Conservation (phyloP, 768 basidiomycete genomes). For the Serendipita sp. region DNA sequence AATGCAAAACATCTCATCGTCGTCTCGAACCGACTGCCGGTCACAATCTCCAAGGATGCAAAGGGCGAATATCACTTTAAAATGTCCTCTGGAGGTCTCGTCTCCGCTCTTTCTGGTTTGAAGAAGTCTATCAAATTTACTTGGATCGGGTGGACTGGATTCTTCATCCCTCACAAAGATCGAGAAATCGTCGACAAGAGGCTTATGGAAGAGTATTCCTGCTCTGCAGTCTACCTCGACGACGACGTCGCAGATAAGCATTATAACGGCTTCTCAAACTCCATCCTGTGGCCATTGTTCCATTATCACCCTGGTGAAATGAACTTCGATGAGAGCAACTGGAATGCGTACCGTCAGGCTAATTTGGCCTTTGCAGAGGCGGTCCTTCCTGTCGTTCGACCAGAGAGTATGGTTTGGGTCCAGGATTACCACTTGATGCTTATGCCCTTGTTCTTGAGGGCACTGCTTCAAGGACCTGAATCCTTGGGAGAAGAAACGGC, state of each 20-base stretch:
- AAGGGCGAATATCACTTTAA: conserved; percentile 92
- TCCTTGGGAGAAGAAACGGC: conserved; percentile 39
- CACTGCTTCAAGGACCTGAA: conserved; percentile 59
- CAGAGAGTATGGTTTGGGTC: conserved; percentile 96
- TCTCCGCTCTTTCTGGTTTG: conserved; percentile 91
- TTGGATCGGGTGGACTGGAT: conserved; percentile 94
- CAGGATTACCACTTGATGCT: conserved; percentile 98
- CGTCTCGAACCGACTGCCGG: conserved; percentile 86
- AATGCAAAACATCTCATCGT: conserved; percentile 69
- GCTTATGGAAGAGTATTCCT: conserved; percentile 87
- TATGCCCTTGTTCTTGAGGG: conserved; percentile 85
- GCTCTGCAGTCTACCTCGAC: conserved; percentile 94
- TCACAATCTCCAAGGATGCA: conserved; percentile 90
- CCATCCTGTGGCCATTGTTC: conserved; percentile 98
- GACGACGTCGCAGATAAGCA: conserved; percentile 97
- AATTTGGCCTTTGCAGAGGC: conserved; percentile 89
- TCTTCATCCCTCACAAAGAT: conserved; percentile 86
- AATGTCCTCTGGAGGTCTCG: conserved; percentile 97
- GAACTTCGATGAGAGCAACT: conserved; percentile 98
- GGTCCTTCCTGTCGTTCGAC: conserved; percentile 58
- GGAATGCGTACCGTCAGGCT: conserved; percentile 94
- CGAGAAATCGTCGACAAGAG: conserved; percentile 81
- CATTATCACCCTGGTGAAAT: conserved; percentile 99
- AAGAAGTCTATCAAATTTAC: conserved; percentile 97
- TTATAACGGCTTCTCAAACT: conserved; percentile 98